Percentiles rank a stretch among this genome's conserved stretches.
These are phyloP conservation scores for Pseudocercospora musae DNA, from an alignment of 2,329 filamentous ascomycete genomes.

Conservation along the genomic window DNA sequence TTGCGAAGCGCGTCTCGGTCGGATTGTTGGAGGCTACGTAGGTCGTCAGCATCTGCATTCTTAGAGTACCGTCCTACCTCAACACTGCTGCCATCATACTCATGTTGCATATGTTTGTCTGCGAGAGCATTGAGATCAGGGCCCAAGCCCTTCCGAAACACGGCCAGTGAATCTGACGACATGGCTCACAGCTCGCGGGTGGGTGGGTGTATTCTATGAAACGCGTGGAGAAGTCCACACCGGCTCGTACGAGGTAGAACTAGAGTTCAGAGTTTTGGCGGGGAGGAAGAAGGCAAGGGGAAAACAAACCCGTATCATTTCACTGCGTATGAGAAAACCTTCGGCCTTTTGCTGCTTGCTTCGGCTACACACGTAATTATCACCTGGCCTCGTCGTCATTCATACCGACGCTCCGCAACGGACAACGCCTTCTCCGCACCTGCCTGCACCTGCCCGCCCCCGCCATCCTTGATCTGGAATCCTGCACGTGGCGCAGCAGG, in stretches of 20 bases:
- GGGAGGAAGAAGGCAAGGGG: background rate
- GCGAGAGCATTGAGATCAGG: conserved; percentile 55
- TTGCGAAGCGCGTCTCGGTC: conserved; percentile 58
- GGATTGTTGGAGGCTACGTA: conserved; percentile 46
- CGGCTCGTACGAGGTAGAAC: background rate
- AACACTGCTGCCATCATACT: conserved; percentile 35
- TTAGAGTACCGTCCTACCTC: background rate
- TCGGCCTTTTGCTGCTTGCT: background rate
- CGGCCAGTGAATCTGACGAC: conserved; percentile 48
- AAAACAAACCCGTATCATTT: background rate
- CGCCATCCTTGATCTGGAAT: background rate
- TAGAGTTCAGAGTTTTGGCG: background rate
- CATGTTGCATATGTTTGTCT: conserved; percentile 57
- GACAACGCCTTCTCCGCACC: conserved; percentile 2
- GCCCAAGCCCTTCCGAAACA: conserved; percentile 45
- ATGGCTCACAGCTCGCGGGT: conserved; percentile 22
- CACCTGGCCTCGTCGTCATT: background rate
- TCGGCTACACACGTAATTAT: background rate
- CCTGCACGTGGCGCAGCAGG: conserved; percentile 1
- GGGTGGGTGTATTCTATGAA: background rate
- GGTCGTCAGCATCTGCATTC: background rate
- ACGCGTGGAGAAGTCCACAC: background rate
- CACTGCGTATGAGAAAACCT: background rate
- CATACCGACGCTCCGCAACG: background rate
- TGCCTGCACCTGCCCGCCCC: background rate